Conservation (phyloP, 2,329 filamentous ascomycete species). For the Claviceps humidiphila region DNA sequence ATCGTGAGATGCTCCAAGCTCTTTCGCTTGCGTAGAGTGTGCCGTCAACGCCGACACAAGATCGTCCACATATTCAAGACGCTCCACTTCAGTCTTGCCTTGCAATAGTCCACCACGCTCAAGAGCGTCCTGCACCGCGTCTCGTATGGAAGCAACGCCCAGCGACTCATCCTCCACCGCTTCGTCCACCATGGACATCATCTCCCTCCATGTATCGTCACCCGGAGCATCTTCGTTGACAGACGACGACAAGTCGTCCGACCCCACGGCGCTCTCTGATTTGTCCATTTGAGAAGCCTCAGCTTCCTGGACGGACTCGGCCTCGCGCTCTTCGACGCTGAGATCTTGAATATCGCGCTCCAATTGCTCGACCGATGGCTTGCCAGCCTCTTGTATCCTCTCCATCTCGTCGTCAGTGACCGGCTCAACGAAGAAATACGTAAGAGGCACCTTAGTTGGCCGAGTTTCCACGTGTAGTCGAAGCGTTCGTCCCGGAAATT, state of each 20-base stretch:
- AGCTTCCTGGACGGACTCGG: conserved; percentile 8
- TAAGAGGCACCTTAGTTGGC: conserved; percentile 43
- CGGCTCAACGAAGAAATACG: conserved; percentile 86
- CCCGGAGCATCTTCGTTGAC: conserved; percentile 14
- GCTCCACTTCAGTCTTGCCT: conserved; percentile 31
- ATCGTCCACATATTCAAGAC: conserved; percentile 33
- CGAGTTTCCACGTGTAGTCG: conserved; percentile 75
- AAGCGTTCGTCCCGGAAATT: conserved; percentile 63
- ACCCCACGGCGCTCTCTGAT: conserved; percentile 10
- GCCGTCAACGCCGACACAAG: conserved; percentile 35
- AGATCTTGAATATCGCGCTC: conserved; percentile 49
- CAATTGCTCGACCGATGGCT: conserved; percentile 52
- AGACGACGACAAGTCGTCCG: conserved; percentile 11
- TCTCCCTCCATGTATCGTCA: conserved; percentile 37
- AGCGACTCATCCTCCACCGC: conserved; percentile 44
- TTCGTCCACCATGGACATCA: conserved; percentile 41
- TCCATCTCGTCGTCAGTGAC: conserved; percentile 60
- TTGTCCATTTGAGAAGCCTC: conserved; percentile 9
- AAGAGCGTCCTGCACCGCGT: conserved; percentile 41
- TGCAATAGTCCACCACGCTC: conserved; percentile 39
- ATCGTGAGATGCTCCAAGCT: conserved; percentile 8
- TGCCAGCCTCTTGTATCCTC: conserved; percentile 55
- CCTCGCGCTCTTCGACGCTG: conserved; percentile 18
- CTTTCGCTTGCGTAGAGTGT: conserved; percentile 16
- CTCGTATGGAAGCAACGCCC: conserved; percentile 36